phyloP scores from a whole-genome alignment of 2,329 filamentous ascomycete species.

The Trichoderma hamatum region DNA sequence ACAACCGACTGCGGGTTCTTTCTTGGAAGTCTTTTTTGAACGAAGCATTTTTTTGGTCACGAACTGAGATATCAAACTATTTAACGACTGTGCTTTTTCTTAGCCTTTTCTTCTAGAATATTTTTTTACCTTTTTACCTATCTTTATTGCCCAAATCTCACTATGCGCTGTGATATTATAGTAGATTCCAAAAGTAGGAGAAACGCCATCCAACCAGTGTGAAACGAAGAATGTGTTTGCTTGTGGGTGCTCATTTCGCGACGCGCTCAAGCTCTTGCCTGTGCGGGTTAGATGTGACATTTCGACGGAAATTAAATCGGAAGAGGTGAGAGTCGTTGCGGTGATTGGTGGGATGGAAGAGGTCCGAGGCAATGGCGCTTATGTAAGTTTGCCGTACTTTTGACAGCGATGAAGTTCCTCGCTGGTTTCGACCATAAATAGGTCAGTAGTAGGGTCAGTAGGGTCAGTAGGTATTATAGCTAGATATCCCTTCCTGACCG shows the following conservation, averaged over 20 bases:
- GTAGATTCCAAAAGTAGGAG: background rate
- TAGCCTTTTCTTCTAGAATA: slow-evolving; percentile 9
- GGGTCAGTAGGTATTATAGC: no score
- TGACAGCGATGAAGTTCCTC: no score
- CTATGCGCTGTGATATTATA: background rate
- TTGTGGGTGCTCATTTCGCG: slow-evolving; percentile 3
- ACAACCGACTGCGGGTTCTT: slow-evolving; percentile 27
- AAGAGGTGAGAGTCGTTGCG: background rate
- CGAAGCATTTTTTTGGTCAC: slow-evolving; percentile 28
- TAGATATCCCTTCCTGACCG: no score
- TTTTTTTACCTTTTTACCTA: background rate
- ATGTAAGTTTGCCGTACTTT: no score
- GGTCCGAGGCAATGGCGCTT: no score
- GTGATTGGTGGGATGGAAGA: background rate
- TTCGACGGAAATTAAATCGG: slow-evolving; percentile 12
- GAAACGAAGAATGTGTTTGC: background rate
- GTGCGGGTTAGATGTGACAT: background rate
- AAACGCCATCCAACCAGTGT: background rate
- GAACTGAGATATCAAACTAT: slow-evolving; percentile 25
- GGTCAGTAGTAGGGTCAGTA: no score
- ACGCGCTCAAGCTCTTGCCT: slow-evolving; percentile 7
- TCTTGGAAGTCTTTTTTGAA: slow-evolving; percentile 32
- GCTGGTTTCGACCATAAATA: no score
- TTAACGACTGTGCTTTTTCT: slow-evolving; percentile 25
- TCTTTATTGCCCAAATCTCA: background rate